Base-by-base conservation (phyloP, 2,329 filamentous ascomycete species). In the Taxawa tesnikishii region DNA sequence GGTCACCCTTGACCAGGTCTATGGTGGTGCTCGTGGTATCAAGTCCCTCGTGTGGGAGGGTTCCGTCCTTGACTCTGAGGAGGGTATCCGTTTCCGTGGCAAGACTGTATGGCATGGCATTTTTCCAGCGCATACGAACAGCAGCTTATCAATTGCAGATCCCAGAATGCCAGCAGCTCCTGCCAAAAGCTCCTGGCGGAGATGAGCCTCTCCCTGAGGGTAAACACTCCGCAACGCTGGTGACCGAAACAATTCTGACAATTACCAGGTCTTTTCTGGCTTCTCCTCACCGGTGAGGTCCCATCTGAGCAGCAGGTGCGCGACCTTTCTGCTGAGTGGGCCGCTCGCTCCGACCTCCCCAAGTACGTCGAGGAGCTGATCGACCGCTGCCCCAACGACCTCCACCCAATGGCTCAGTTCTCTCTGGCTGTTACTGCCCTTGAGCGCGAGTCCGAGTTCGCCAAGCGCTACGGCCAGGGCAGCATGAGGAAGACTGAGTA, bases 401-500 rank as follows among this genome's bases (percentile, higher is more conserved):
- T 98, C 50, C 90, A 98, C 77, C 90, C 90, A 62, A 98, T 98
- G 90, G 88, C 90, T 43, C 90, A 98, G 70, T 92, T 98, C 75
- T 96, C 90, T 38, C 71, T 98, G 54, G 90, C 90, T 54, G 85
- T 98, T 53, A 94, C 82, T 50, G 90, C 90, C 56, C 87, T 98
- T 56, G 90, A 98, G 78, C 87, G 94, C 67, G 88, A 92, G 62
- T 96, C 90, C 43, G 76, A 83, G 45, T 98, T 98, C 67, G 79
- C 90, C 62, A 94, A 94, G 75, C 90, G 90, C 53, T 98, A 98
- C 60, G 88, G 87, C 55, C 93, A 92, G 76, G 90, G 90, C 58
- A n/a, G n/a, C n/a, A 83, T 98, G 58, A 90, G 88, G 78, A 98
- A 98, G 83, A 83, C 87, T 65, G 85, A 96, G 52, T 98, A 98